phyloP scores from a whole-genome alignment of 1,284 basidiomycete species.

The Leccinum subrobustum region DNA sequence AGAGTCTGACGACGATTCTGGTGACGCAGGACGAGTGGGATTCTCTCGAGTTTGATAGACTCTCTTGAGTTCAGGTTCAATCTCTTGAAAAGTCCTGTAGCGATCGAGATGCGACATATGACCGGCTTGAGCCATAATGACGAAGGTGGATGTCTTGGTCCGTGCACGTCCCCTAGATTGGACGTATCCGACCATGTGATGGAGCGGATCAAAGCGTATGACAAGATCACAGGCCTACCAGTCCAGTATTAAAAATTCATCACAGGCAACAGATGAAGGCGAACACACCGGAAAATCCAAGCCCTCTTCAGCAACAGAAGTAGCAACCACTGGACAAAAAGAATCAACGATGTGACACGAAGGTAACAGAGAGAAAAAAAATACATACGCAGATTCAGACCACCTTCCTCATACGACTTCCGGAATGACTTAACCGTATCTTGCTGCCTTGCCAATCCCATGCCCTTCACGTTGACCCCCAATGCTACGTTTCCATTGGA shows the following conservation, averaged over 20 bases:
- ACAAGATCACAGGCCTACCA: conserved; percentile 78
- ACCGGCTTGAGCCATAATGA: conserved; percentile 73
- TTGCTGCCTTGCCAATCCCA: conserved; percentile 52
- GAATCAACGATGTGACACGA: background rate
- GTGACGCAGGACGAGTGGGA: conserved; percentile 30
- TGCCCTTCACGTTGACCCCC: conserved; percentile 41
- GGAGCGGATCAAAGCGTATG: conserved; percentile 74
- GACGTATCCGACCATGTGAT: conserved; percentile 79
- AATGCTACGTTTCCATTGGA: conserved; percentile 5
- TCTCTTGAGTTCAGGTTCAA: conserved; percentile 61
- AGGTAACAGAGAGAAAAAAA: conserved; percentile 1
- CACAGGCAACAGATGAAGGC: background rate
- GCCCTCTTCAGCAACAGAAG: conserved; percentile 85
- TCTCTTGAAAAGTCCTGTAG: conserved; percentile 56
- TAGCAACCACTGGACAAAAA: conserved; percentile 63
- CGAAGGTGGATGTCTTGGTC: conserved; percentile 69
- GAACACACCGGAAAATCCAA: conserved; percentile 73
- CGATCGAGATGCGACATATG: conserved; percentile 51
- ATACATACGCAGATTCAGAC: conserved; percentile 69
- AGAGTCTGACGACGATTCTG: conserved; percentile 31
- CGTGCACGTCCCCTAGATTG: conserved; percentile 84
- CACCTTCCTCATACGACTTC: conserved; percentile 56
- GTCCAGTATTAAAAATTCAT: conserved; percentile 3
- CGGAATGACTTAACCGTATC: conserved; percentile 66
- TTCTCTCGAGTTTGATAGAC: conserved; percentile 56